phyloP scores from a whole-genome alignment of 139 green algal genomes.

The Auxenochlorella pyrenoidosa region DNA sequence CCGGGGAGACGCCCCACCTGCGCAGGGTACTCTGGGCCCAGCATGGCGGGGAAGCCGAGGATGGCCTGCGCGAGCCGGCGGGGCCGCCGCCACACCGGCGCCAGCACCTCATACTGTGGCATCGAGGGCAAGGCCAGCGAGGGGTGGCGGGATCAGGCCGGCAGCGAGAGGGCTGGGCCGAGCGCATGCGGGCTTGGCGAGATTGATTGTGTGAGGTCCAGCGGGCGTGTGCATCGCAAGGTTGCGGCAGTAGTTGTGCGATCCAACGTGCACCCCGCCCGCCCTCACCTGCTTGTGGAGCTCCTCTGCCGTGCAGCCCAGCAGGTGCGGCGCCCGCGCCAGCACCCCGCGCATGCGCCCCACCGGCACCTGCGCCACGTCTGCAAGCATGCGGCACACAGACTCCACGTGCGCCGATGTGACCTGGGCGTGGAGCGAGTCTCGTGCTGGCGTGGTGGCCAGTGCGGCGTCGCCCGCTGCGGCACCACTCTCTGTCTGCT shows the following conservation, averaged over 20 bases:
- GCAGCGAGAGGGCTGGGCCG: not conserved
- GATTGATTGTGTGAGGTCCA: not conserved
- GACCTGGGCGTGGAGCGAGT: not conserved
- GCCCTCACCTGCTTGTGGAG: constrained; percentile 21
- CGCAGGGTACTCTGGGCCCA: constrained; percentile 1
- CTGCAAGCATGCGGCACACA: not conserved
- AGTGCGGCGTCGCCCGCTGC: not conserved
- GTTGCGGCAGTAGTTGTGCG: not conserved
- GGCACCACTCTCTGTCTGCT: too few species aligned
- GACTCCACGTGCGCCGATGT: not conserved
- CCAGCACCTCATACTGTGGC: constrained; percentile 11
- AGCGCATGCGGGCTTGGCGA: not conserved
- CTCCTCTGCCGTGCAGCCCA: constrained; percentile 19
- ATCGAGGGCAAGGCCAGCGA: not conserved
- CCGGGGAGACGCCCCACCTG: too few species aligned
- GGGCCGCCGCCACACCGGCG: constrained; percentile 3
- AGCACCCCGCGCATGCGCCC: not conserved
- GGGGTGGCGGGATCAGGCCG: not conserved
- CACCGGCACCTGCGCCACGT: not conserved
- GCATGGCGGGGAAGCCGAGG: not conserved
- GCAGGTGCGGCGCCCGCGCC: constrained; percentile 1
- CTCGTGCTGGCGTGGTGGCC: not conserved
- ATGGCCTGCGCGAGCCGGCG: not conserved
- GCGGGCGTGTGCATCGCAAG: too few species aligned
- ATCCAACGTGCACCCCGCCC: not conserved